Evolutionary conservation across 2,329 filamentous ascomycete genomes (phyloP).

Genomic region (Fusarium metavorans): DNA sequence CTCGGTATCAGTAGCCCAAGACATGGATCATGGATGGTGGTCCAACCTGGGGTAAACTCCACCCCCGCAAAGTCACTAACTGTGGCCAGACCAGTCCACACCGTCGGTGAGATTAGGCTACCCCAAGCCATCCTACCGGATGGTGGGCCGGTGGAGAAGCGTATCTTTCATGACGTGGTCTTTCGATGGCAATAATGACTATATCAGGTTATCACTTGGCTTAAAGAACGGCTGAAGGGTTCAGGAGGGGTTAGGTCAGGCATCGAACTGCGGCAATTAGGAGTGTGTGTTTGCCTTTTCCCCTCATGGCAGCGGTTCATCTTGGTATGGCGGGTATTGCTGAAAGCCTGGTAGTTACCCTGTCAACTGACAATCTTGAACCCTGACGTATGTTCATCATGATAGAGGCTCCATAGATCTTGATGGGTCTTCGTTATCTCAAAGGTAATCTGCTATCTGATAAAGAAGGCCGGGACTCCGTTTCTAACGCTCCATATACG

Average conservation of each 20-base stretch:
- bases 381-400: neutral
- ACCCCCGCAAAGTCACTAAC: constrained; percentile 15
- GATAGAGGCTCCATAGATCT: neutral
- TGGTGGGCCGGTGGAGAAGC: constrained; percentile 2
- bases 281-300: neutral
- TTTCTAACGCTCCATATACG: neutral
- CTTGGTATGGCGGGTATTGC: neutral
- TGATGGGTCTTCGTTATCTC: neutral
- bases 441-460: neutral
- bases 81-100: constrained; percentile 5
- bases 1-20: neutral
- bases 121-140: neutral
- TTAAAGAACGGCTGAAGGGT: neutral
- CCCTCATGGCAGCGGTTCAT: neutral
- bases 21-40: neutral
- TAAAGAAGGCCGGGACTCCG: neutral
- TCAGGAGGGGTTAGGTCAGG: neutral
- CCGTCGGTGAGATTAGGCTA: neutral
- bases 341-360: neutral
- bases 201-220: neutral
- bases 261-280: neutral
- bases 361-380: neutral
- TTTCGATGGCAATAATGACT: neutral
- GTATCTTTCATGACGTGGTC: neutral
- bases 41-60: constrained; percentile 4